Percentiles rank a stretch among this genome's conserved stretches.
These are phyloP conservation scores for Graphiopsis chlorocephala DNA, from an alignment of 2,329 filamentous ascomycete species.

Conservation along the genomic window DNA sequence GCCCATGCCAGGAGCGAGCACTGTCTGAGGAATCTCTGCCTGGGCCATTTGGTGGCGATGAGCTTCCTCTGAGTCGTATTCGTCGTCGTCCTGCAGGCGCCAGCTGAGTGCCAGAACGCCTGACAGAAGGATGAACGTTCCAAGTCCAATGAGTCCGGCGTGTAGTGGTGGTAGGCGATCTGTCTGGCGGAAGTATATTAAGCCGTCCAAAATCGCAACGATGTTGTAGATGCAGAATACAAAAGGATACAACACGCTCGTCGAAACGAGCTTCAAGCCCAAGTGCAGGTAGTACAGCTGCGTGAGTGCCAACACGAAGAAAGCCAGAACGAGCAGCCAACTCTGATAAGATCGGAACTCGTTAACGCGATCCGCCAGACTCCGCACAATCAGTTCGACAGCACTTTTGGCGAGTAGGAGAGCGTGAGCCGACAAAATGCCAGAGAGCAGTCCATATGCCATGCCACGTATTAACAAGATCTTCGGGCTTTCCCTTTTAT, in stretches of 20 bases:
- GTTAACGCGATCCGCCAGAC: slow-evolving; percentile 79
- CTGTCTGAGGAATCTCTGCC: slow-evolving; percentile 54
- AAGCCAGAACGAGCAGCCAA: slow-evolving; percentile 81
- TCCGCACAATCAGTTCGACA: slow-evolving; percentile 87
- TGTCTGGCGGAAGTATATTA: slow-evolving; percentile 94
- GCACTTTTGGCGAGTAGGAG: slow-evolving; percentile 93
- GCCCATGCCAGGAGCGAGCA: slow-evolving; percentile 77
- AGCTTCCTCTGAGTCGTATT: slow-evolving; percentile 54
- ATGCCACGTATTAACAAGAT: slow-evolving; percentile 72
- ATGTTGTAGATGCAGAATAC: slow-evolving; percentile 99
- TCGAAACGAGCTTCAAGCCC: slow-evolving; percentile 90
- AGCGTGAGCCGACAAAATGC: slow-evolving; percentile 89
- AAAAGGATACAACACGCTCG: slow-evolving; percentile 90
- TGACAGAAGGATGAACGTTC: slow-evolving; percentile 78
- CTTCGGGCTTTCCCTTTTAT: slow-evolving; percentile 33
- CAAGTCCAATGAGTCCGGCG: slow-evolving; percentile 78
- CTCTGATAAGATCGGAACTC: slow-evolving; percentile 95
- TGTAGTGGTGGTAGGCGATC: slow-evolving; percentile 72
- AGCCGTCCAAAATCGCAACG: slow-evolving; percentile 91
- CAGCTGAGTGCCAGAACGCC: slow-evolving; percentile 91
- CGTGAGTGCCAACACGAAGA: slow-evolving; percentile 76
- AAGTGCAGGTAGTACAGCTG: slow-evolving; percentile 95
- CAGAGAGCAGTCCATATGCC: slow-evolving; percentile 81
- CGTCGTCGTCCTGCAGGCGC: slow-evolving; percentile 77
- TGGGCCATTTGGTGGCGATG: slow-evolving; percentile 33